phyloP scores from a whole-genome alignment of 192 early-diverging fungal genomes.

The Podochytrium sp. region DNA sequence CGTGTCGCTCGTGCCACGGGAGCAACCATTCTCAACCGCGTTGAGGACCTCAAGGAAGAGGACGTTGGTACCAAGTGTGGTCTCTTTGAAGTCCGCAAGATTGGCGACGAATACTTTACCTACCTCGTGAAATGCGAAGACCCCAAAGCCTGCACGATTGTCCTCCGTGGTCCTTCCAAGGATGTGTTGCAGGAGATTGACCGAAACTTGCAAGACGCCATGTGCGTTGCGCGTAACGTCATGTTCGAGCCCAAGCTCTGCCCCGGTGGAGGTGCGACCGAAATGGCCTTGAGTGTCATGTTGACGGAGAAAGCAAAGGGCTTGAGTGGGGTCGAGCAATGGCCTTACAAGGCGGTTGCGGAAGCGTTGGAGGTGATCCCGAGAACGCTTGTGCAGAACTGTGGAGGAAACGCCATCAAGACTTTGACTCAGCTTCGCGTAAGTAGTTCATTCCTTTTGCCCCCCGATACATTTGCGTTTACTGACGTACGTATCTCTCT shows the following conservation, averaged over 20 bases:
- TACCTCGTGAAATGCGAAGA: conserved; percentile 92
- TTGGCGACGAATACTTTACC: conserved; percentile 99
- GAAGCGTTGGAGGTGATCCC: conserved; percentile 98
- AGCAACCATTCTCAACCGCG: conserved; percentile 93
- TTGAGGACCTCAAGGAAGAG: conserved; percentile 94
- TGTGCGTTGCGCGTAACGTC: conserved; percentile 98
- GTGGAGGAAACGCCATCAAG: conserved; percentile 98
- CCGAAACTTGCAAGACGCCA: conserved; percentile 98
- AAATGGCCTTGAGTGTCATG: conserved; percentile 94
- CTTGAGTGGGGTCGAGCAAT: conserved; percentile 90
- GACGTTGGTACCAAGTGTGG: conserved; percentile 97
- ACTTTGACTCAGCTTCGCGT: conserved; percentile 86
- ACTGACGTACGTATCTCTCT: background rate
- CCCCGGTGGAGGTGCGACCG: conserved; percentile 97
- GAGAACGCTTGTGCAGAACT: conserved; percentile 97
- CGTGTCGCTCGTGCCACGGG: conserved; percentile 97
- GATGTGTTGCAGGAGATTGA: conserved; percentile 98
- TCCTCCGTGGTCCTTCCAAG: conserved; percentile 96
- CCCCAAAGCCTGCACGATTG: conserved; percentile 98
- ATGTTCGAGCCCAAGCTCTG: conserved; percentile 91
- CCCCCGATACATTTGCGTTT: background rate
- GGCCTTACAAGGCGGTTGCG: conserved; percentile 95
- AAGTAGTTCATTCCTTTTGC: background rate
- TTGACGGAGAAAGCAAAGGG: conserved; percentile 88
- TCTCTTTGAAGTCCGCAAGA: conserved; percentile 92